Evolutionary conservation across 2,329 filamentous ascomycete species (phyloP), one percentile per base, ranked within the genome.

Genomic region (Trichoderma koningii): DNA sequence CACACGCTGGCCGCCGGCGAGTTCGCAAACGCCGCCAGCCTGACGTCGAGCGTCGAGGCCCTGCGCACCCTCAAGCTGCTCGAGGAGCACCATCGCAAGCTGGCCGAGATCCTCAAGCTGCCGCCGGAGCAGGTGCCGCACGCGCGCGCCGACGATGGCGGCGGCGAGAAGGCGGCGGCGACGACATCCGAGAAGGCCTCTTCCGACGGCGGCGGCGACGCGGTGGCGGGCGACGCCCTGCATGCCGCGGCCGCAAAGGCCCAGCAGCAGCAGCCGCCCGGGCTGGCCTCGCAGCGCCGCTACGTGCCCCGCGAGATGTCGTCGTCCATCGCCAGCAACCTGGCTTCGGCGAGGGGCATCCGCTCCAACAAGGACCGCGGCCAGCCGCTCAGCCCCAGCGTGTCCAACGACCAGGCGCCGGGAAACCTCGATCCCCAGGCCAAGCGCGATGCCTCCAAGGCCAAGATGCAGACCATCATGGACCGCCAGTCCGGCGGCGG

Each of bases 1-100:
- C 94, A 98, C 78, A 88, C 93, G 61, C 83, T 91, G 65, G 95
- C 95, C 44, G 94, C 95, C 2, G 89, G 88, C 68, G 92, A 97
- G 75, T 98, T 97, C 76, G 89, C 92, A 67, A 89, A 89, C 67
- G 93, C 93, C 34, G 88, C 91, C n/a, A 85, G 87, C 67, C 84
- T 79, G 55, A 96, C 92, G 7, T 82, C 81, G 47, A 85, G 82
- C 73, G 74, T 83, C 68, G 83, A 97, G 82, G 94, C 93, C 15
- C 79, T 96, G 56, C 87, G 95, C 60, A 95, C 93, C 10, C 82
- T 99, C 66, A 87, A 85, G 69, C 85, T 98, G 3, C 87, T 99
- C 65, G 92, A 97, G 76, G 85, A 91, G 68, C 92, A 99, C 75
- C 95, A 99, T 75, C 86, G 88, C 69, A 88, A 87, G 68, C 87